Conservation (phyloP, 148 eudicot genomes). For the Tetragonia tetragonoides region DNA sequence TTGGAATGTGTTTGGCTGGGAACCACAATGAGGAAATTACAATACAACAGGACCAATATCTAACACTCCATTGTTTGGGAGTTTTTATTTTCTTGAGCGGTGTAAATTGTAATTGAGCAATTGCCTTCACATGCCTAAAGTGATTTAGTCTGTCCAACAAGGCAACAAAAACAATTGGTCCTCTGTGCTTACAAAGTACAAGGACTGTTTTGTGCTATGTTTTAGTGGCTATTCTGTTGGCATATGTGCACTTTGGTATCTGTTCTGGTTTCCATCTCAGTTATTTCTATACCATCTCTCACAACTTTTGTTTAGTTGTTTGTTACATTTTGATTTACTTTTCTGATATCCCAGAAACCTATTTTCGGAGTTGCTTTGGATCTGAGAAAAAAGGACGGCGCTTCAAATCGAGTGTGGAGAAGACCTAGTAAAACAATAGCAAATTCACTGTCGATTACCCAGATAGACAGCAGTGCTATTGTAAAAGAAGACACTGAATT, state of each 20-base stretch:
- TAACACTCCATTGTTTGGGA: not conserved
- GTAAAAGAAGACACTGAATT: slow-evolving; percentile 35
- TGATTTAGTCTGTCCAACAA: not conserved
- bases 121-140: no score
- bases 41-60: not conserved
- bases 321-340: not conserved
- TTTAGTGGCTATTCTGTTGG: slow-evolving; percentile 1
- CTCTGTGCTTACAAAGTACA: not conserved
- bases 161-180: not conserved
- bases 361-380: slow-evolving; percentile 29
- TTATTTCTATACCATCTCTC: not conserved
- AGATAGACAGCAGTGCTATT: slow-evolving; percentile 5
- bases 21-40: not conserved
- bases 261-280: not conserved
- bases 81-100: not conserved
- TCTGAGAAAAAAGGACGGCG: slow-evolving; percentile 28
- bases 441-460: slow-evolving; percentile 11
- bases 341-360: slow-evolving; percentile 27
- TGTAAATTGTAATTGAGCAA: not conserved
- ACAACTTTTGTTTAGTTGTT: not conserved
- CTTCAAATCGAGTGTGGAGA: slow-evolving; percentile 15
- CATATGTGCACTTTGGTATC: slow-evolving; percentile 6
- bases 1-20: not conserved
- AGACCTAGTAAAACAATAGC: slow-evolving; percentile 2
- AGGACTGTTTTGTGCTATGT: not conserved